Percentiles rank a stretch among this genome's conserved stretches.
These are phyloP conservation scores for Anthracocystis setariae DNA, from an alignment of 1,284 basidiomycete genomes.

Conservation along the genomic window DNA sequence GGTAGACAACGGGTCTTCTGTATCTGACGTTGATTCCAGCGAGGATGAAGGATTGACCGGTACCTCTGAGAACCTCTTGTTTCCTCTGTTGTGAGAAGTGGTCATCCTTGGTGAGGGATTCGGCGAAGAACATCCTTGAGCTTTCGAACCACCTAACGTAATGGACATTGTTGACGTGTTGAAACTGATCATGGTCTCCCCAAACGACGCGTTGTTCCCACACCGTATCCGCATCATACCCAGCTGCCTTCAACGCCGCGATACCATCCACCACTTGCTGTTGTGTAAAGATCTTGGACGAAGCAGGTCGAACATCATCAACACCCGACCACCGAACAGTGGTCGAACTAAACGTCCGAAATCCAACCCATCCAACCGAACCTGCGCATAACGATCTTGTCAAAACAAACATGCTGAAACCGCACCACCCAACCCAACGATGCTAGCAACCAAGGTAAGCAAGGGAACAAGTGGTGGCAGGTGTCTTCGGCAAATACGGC, in stretches of 20 bases:
- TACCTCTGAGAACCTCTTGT: slow-evolving; percentile 46
- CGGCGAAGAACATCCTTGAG: slow-evolving; percentile 52
- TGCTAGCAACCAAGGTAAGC: no score
- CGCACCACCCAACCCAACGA: no score
- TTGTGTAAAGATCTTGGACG: slow-evolving; percentile 9
- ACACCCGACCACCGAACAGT: not conserved
- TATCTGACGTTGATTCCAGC: slow-evolving; percentile 59
- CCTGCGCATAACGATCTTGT: no score
- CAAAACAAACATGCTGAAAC: no score
- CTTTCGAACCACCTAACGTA: slow-evolving; percentile 61
- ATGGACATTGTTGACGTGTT: slow-evolving; percentile 63
- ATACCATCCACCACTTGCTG: slow-evolving; percentile 15
- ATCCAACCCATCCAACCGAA: no score
- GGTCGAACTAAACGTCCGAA: not conserved
- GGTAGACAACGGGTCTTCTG: slow-evolving; percentile 53
- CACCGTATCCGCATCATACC: slow-evolving; percentile 22
- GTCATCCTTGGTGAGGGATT: not conserved
- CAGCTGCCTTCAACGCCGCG: slow-evolving; percentile 1
- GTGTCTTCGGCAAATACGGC: no score
- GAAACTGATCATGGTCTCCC: slow-evolving; percentile 59
- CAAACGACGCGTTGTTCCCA: slow-evolving; percentile 54
- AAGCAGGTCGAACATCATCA: slow-evolving; percentile 17
- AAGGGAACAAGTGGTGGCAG: no score
- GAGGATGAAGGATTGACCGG: slow-evolving; percentile 53
- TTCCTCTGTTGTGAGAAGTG: slow-evolving; percentile 18